These are phyloP conservation scores for Diaporthe humulicola DNA, from an alignment of 2,329 filamentous ascomycete genomes.

Conservation along the genomic window DNA sequence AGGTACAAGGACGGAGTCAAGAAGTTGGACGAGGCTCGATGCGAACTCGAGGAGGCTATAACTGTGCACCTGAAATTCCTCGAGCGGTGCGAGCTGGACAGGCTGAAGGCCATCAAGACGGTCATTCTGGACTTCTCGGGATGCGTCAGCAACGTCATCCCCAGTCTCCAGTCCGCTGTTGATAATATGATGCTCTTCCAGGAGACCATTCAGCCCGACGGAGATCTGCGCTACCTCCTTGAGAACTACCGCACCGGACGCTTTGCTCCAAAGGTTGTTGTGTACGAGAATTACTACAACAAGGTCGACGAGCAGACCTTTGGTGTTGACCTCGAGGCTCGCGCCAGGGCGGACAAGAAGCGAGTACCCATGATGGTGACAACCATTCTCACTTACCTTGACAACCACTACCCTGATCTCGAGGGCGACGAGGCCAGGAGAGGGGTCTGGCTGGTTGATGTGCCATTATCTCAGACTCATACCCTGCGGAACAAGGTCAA, in stretches of 20 bases:
- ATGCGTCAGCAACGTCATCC: slow-evolving; percentile 97
- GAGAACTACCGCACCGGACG: slow-evolving; percentile 97
- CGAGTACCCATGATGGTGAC: slow-evolving; percentile 94
- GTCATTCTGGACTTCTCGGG: slow-evolving; percentile 98
- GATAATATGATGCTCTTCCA: slow-evolving; percentile 99
- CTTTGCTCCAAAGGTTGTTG: slow-evolving; percentile 89
- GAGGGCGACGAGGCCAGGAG: slow-evolving; percentile 95
- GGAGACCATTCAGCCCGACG: slow-evolving; percentile 94
- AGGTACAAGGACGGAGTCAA: slow-evolving; percentile 90
- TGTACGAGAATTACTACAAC: slow-evolving; percentile 99
- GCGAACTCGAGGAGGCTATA: slow-evolving; percentile 95
- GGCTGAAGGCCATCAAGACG: slow-evolving; percentile 97
- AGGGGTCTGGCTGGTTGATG: slow-evolving; percentile 94
- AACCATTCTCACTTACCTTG: slow-evolving; percentile 92
- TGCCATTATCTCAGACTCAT: slow-evolving; percentile 87
- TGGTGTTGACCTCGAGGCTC: slow-evolving; percentile 95
- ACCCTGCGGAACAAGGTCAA: slow-evolving; percentile 87
- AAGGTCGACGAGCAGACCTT: slow-evolving; percentile 98
- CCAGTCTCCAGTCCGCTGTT: slow-evolving; percentile 92
- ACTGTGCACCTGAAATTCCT: slow-evolving; percentile 94
- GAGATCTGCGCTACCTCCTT: slow-evolving; percentile 91
- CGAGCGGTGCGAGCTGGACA: slow-evolving; percentile 95
- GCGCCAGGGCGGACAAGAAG: slow-evolving; percentile 93
- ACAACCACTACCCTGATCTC: slow-evolving; percentile 96
- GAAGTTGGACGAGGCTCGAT: slow-evolving; percentile 90